These are phyloP conservation scores for Monilinia fructicola DNA, from an alignment of 2,329 filamentous ascomycete species.

Conservation along the genomic window DNA sequence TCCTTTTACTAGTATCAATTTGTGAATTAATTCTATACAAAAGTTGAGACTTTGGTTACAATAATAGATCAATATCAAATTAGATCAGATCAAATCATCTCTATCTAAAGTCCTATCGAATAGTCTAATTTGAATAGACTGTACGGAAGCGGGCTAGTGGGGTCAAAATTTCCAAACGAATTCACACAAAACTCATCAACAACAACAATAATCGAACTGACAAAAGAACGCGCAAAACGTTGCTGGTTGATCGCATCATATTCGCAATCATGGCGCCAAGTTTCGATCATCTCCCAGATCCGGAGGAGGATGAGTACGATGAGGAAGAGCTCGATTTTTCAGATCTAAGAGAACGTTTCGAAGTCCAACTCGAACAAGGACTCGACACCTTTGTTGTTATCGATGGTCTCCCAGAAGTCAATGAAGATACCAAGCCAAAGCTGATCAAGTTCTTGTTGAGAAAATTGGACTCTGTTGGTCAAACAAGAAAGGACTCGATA, in stretches of 20 bases:
- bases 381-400: constrained; percentile 96
- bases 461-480: constrained; percentile 85
- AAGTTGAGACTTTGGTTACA: constrained; percentile 5
- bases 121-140: constrained; percentile 13
- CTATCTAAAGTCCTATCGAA: background rate
- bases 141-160: constrained; percentile 23
- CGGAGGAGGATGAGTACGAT: constrained; percentile 81
- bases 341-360: constrained; percentile 89
- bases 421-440: constrained; percentile 87
- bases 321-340: constrained; percentile 95
- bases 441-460: constrained; percentile 94
- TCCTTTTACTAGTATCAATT: constrained; percentile 8
- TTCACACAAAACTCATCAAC: constrained; percentile 24
- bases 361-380: constrained; percentile 93
- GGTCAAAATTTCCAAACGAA: constrained; percentile 25
- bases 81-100: background rate
- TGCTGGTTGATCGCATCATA: constrained; percentile 26
- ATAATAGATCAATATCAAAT: background rate
- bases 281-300: constrained; percentile 89
- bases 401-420: constrained; percentile 88
- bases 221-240: constrained; percentile 23
- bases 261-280: constrained; percentile 78
- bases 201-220: constrained; percentile 14
- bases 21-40: background rate
- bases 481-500: constrained; percentile 80